Conservation (phyloP, 1,284 basidiomycete genomes). For the Lignosus rhinocerotis region DNA sequence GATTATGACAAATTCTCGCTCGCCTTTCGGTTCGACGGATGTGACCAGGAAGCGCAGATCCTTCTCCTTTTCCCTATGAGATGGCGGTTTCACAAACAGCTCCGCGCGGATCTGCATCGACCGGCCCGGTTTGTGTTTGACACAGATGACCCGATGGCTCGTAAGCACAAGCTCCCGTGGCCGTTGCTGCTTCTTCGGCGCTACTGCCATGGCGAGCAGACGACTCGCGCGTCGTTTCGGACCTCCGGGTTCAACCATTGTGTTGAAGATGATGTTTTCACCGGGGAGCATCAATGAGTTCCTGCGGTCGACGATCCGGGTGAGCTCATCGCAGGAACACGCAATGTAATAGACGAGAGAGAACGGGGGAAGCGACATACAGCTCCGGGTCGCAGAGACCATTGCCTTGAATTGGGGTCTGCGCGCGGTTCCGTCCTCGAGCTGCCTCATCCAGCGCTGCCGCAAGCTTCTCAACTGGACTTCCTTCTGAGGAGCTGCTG, state of each 20-base stretch:
- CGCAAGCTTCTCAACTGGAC: slow-evolving; percentile 42
- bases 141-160: slow-evolving; percentile 54
- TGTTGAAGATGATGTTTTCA: slow-evolving; percentile 52
- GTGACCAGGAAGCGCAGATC: slow-evolving; percentile 40
- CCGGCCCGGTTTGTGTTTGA: slow-evolving; percentile 49
- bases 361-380: slow-evolving; percentile 33
- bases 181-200: slow-evolving; percentile 46
- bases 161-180: slow-evolving; percentile 60
- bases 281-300: slow-evolving; percentile 42
- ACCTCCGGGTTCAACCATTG: slow-evolving; percentile 54
- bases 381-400: slow-evolving; percentile 43
- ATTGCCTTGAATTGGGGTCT: slow-evolving; percentile 60
- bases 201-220: slow-evolving; percentile 53
- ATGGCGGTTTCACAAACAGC: slow-evolving; percentile 38
- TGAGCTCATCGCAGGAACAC: neutral
- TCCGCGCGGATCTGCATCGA: slow-evolving; percentile 50
- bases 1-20: slow-evolving; percentile 62
- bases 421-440: slow-evolving; percentile 53
- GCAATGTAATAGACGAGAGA: neutral
- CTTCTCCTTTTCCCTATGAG: slow-evolving; percentile 30
- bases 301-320: slow-evolving; percentile 30
- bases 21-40: slow-evolving; percentile 53
- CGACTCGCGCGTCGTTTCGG: slow-evolving; percentile 61
- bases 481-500: slow-evolving; percentile 53
- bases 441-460: slow-evolving; percentile 36